phyloP scores from a whole-genome alignment of 768 basidiomycete genomes.

The Auricularia heimuer region DNA sequence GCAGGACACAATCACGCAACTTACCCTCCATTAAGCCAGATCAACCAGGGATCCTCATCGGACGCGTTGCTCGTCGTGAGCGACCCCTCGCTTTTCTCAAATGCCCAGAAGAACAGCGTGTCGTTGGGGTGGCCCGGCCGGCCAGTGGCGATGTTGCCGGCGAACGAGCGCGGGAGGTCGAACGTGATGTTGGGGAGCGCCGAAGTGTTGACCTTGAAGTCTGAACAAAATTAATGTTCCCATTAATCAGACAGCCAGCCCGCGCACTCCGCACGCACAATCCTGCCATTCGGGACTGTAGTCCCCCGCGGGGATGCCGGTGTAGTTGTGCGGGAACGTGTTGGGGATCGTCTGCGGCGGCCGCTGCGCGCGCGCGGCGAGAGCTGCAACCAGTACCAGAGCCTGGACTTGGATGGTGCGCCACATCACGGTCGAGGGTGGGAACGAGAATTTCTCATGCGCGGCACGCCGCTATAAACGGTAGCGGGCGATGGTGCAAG shows the following conservation, averaged over 20 bases:
- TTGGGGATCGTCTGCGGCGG: conserved; percentile 11
- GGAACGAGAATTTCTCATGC: too few species aligned
- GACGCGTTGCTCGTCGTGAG: conserved; percentile 33
- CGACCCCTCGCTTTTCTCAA: conserved; percentile 47
- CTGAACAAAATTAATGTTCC: conserved; percentile 23
- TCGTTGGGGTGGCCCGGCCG: conserved; percentile 51
- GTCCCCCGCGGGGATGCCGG: conserved; percentile 35
- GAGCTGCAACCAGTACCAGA: too few species aligned
- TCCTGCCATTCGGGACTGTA: conserved; percentile 52
- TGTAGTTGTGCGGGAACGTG: conserved; percentile 39
- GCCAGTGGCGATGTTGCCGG: conserved; percentile 55
- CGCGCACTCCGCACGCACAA: conserved; percentile 31
- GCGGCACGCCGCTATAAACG: too few species aligned
- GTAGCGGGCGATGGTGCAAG: too few species aligned
- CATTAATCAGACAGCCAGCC: not conserved
- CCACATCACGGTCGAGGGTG: too few species aligned
- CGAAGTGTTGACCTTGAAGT: conserved; percentile 44
- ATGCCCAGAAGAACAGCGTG: conserved; percentile 57
- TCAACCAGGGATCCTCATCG: conserved; percentile 50
- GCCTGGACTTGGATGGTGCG: too few species aligned
- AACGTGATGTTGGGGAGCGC: conserved; percentile 55
- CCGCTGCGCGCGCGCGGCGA: too few species aligned
- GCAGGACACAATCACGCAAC: conserved; percentile 13
- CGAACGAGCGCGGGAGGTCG: conserved; percentile 38
- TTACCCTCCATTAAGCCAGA: conserved; percentile 68